Conservation (phyloP, 2,329 filamentous ascomycete genomes). For the Seiridium cupressi region DNA sequence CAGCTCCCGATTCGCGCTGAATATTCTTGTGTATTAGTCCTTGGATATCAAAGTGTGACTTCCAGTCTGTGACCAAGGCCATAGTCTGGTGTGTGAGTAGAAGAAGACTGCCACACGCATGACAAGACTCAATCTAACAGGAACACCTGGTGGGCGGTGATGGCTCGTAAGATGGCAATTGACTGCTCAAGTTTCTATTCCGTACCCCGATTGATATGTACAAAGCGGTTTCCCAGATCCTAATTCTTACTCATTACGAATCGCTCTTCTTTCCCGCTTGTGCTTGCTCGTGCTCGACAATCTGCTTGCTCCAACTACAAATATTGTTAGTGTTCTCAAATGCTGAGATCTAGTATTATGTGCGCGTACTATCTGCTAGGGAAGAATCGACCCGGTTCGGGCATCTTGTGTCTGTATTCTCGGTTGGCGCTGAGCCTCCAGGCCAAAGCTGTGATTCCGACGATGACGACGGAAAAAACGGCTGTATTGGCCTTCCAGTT, state of each 20-base stretch:
- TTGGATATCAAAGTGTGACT: too few species aligned
- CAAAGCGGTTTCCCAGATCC: not conserved
- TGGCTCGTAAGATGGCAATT: too few species aligned
- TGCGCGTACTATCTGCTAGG: constrained; percentile 78
- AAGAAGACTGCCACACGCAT: too few species aligned
- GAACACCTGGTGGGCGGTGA: too few species aligned
- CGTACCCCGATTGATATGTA: not conserved
- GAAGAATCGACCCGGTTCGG: constrained; percentile 75
- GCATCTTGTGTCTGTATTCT: constrained; percentile 75
- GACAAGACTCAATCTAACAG: too few species aligned
- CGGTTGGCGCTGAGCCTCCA: constrained; percentile 73
- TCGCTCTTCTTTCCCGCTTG: constrained; percentile 28
- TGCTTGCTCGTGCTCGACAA: constrained; percentile 42
- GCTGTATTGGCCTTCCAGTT: constrained; percentile 96
- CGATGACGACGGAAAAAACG: constrained; percentile 66
- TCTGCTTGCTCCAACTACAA: constrained; percentile 42
- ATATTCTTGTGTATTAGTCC: too few species aligned
- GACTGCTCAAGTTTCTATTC: not conserved
- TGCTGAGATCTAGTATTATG: constrained; percentile 13
- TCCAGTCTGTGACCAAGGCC: too few species aligned
- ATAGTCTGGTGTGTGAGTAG: too few species aligned
- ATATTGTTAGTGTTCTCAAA: not conserved
- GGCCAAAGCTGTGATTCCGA: constrained; percentile 64
- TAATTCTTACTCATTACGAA: constrained; percentile 13
- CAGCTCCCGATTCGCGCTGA: too few species aligned